A percentile compares a stretch with the other conserved stretches of the same genome.
These are phyloP conservation scores for Candida pseudoglaebosa DNA, from an alignment of 805 yeast genomes.

Conservation along the genomic window DNA sequence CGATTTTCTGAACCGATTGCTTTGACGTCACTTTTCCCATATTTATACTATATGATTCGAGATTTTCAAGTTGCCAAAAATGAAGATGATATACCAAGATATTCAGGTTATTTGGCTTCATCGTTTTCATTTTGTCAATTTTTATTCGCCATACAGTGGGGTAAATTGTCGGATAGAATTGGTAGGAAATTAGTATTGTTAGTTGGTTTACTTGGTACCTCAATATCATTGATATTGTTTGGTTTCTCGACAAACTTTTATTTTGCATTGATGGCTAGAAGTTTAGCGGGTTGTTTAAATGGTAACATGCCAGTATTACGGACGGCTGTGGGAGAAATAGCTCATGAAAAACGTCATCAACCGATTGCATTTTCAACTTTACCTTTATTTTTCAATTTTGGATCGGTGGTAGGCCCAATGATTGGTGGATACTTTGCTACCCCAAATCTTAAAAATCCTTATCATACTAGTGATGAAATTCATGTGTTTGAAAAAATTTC, in stretches of 20 bases:
- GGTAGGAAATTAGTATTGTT: constrained; percentile 28
- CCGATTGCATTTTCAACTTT: constrained; percentile 27
- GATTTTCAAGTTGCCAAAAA: constrained; percentile 18
- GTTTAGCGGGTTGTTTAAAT: constrained; percentile 25
- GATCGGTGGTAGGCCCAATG: constrained; percentile 28
- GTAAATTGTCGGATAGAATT: constrained; percentile 23
- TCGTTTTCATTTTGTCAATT: constrained; percentile 22
- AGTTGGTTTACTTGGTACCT: constrained; percentile 23
- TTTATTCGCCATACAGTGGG: constrained; percentile 26
- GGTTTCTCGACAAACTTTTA: constrained; percentile 26
- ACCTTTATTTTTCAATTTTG: constrained; percentile 31
- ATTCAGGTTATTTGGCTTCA: constrained; percentile 19
- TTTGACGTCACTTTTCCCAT: constrained; percentile 26
- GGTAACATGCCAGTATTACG: constrained; percentile 31
- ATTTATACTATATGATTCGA: constrained; percentile 23
- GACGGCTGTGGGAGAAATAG: constrained; percentile 30
- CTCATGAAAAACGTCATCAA: constrained; percentile 26
- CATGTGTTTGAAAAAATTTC: constrained; percentile 9
- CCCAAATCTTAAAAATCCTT: constrained; percentile 19
- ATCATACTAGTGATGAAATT: constrained; percentile 4
- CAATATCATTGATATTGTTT: constrained; percentile 20
- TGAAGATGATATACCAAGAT: constrained; percentile 18
- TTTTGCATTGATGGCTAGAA: constrained; percentile 24
- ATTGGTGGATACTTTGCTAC: constrained; percentile 30
- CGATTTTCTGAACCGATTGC: constrained; percentile 51